Evolutionary conservation across 441 rosid species (phyloP).

Genomic region (Pelargonium cotyledonis): DNA sequence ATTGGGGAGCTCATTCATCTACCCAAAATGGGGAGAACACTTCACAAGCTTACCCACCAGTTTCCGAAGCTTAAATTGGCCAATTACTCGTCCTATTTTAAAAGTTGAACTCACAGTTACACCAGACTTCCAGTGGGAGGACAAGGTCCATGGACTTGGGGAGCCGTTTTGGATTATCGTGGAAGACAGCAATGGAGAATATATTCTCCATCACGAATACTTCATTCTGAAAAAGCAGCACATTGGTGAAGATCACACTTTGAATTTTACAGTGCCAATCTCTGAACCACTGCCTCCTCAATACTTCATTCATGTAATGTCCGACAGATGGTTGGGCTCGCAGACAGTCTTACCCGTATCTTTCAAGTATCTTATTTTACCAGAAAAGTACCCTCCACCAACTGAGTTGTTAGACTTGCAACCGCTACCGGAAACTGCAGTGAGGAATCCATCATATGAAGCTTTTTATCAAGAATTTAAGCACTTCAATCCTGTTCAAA

Average conservation of each 20-base stretch:
- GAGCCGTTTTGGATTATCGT: constrained; percentile 95
- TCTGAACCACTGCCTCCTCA: constrained; percentile 93
- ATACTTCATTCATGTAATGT: constrained; percentile 77
- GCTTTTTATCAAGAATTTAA: constrained; percentile 75
- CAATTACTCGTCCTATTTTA: constrained; percentile 77
- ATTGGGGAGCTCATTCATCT: constrained; percentile 81
- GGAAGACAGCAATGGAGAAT: constrained; percentile 91
- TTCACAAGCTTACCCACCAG: constrained; percentile 81
- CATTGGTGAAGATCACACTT: constrained; percentile 69
- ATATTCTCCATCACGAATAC: constrained; percentile 86
- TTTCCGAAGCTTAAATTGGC: constrained; percentile 81
- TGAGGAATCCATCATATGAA: constrained; percentile 84
- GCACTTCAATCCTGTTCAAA: constrained; percentile 93
- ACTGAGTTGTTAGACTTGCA: constrained; percentile 91
- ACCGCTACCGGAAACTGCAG: constrained; percentile 84
- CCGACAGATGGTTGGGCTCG: constrained; percentile 92
- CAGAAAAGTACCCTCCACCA: constrained; percentile 96
- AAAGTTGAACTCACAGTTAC: constrained; percentile 76
- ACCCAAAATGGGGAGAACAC: constrained; percentile 84
- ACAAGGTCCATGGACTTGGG: constrained; percentile 79
- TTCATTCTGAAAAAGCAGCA: constrained; percentile 86
- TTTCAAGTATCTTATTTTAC: constrained; percentile 89
- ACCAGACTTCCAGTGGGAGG: constrained; percentile 94
- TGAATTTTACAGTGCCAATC: constrained; percentile 88
- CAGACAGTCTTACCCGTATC: constrained; percentile 82